Percentiles rank a stretch among this genome's conserved stretches.
Conservation (phyloP, 345 rosid species). For the Cardamine occulta region DNA sequence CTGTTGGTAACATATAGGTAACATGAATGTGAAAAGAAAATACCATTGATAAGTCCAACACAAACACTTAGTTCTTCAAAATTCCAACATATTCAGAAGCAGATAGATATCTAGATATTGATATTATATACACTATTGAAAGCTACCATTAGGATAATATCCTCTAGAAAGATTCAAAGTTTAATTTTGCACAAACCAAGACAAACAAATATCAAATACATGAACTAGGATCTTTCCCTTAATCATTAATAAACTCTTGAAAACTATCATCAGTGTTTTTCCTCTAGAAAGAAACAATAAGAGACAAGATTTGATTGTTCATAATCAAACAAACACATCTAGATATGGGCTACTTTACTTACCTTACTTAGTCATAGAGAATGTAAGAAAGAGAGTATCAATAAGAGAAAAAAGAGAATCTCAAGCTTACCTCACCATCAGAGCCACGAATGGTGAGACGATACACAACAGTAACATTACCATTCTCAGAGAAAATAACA, state of each 20-base stretch:
- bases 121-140: background rate
- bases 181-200: background rate
- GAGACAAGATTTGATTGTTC: background rate
- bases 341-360: background rate
- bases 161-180: background rate
- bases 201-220: background rate
- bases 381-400: background rate
- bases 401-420: background rate
- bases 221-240: background rate
- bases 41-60: background rate
- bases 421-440: constrained; percentile 79
- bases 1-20: background rate
- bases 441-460: constrained; percentile 94
- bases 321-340: background rate
- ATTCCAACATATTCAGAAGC: background rate
- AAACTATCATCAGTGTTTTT: background rate
- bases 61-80: background rate
- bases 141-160: background rate
- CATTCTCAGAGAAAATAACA: constrained; percentile 87
- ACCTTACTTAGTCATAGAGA: background rate
- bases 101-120: background rate
- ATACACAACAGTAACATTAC: constrained; percentile 87
- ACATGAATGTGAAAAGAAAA: background rate
- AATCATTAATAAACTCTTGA: background rate
- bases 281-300: background rate